Base-by-base conservation (phyloP, 192 early-diverging fungal species). In the Gonapodya prolifera region DNA sequence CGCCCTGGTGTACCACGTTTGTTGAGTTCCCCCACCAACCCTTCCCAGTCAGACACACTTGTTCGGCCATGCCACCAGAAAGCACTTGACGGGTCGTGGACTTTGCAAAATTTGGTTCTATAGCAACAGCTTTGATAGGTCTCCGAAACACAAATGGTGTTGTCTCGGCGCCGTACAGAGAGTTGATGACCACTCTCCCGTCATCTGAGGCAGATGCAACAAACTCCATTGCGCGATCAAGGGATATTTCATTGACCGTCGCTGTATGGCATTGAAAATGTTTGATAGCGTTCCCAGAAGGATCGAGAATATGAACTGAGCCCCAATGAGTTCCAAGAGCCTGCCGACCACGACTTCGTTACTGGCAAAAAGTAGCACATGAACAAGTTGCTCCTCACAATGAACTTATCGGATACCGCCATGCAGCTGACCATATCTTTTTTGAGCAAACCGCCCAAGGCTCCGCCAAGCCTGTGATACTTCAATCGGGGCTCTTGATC, bases 191-290 rank as follows among this genome's bases (percentile, higher is more conserved):
- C 0, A 99, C 92, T 35, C 70, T 86, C 91, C 93, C 97, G 82
- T 98, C 97, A 77, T 96, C 94, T 30, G 93, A 92, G 1, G 96
- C 93, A 81, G 92, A 95, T 2, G 94, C 96, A 45, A 98, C 90
- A 78, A 88, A 97, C 82, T 99, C 98, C 70, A 89, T 94, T 34
- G 85, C 84, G 17, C 85, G 75, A 79, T 99, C 98, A 75, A 98
- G 91, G 78, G 91, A 91, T 76, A 99, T 81, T 75, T 92, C 89
- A 78, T 91, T 96, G 1, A 99, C 94, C 0, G 95, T 90, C 0
- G 95, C 91, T 2, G 91, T 88, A 33, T 97, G 86, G 2, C 88
- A 90, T 89, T 92, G 78, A 34, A 35, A 34, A n/a, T 61, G 77
- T 36, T 77, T 77, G 31, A 77, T 76, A 0, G 33, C 30, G 34